Percentiles rank a stretch among this genome's conserved stretches.
Evolutionary conservation across 768 basidiomycete genomes (phyloP).

Genomic region (Lactarius evosmus): DNA sequence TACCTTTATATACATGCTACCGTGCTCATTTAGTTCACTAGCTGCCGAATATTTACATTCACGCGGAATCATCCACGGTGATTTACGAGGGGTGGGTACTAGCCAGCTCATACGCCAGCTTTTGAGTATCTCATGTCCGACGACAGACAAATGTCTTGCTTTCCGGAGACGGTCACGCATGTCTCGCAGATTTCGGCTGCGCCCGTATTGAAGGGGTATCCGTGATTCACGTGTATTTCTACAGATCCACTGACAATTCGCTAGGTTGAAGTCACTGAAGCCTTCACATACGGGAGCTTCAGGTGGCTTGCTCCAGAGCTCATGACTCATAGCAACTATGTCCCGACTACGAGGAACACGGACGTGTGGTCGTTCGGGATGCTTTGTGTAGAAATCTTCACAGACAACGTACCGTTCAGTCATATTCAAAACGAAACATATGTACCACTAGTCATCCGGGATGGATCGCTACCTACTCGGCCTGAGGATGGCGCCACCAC

Average conservation of each 20-base stretch:
- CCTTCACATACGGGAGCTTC: constrained; percentile 2
- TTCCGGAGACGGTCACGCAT: constrained; percentile 14
- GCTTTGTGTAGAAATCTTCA: constrained; percentile 46
- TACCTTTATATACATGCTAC: not conserved
- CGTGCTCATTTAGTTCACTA: not conserved
- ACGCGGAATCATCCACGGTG: constrained; percentile 20
- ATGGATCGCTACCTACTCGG: constrained; percentile 39
- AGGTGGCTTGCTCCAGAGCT: constrained; percentile 27
- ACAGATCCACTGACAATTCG: not conserved
- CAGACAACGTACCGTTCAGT: constrained; percentile 41
- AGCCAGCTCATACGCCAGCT: not conserved
- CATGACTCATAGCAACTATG: not conserved
- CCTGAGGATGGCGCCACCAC: constrained; percentile 34
- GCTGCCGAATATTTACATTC: constrained; percentile 22
- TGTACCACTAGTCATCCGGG: constrained; percentile 38
- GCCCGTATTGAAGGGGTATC: constrained; percentile 24
- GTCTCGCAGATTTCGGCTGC: constrained; percentile 15
- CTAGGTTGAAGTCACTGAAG: constrained; percentile 8
- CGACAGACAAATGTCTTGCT: constrained; percentile 19
- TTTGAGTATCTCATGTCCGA: not conserved
- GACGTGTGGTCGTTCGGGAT: constrained; percentile 53
- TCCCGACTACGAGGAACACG: constrained; percentile 34
- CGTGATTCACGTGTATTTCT: not conserved
- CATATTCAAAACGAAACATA: constrained; percentile 35
- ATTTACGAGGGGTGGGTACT: constrained; percentile 21